A percentile compares a stretch with the other conserved stretches of the same genome.
Conservation (phyloP, 257 asterid species). For the Leptodermis oblonga region DNA sequence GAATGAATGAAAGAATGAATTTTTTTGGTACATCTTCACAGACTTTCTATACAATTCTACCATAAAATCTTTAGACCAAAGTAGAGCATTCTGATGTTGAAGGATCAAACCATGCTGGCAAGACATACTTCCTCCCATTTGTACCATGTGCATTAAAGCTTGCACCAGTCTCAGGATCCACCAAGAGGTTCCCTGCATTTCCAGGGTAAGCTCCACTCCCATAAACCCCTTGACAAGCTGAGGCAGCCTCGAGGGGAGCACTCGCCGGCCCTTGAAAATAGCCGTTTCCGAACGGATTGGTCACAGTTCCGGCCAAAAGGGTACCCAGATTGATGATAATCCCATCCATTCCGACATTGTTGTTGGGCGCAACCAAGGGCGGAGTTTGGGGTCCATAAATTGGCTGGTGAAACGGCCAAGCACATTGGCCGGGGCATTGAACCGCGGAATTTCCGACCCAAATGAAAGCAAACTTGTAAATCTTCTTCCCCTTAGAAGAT, state of each 20-base stretch:
- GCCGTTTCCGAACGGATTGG: constrained; percentile 54
- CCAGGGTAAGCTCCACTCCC: constrained; percentile 61
- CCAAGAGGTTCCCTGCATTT: constrained; percentile 46
- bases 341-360: constrained; percentile 47
- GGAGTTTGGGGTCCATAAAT: constrained; percentile 50
- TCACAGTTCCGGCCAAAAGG: constrained; percentile 47
- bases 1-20: constrained; percentile 21
- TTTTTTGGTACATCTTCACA: not conserved
- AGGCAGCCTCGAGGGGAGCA: constrained; percentile 55
- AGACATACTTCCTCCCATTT: constrained; percentile 39
- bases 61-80: constrained; percentile 28
- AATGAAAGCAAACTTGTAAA: constrained; percentile 43
- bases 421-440: constrained; percentile 51
- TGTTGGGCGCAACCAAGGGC: constrained; percentile 46
- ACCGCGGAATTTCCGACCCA: constrained; percentile 59
- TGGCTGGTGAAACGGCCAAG: constrained; percentile 65
- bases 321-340: constrained; percentile 39
- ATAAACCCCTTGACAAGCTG: constrained; percentile 55
- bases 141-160: constrained; percentile 54
- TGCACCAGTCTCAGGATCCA: constrained; percentile 47
- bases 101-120: constrained; percentile 50
- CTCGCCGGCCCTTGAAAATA: constrained; percentile 46
- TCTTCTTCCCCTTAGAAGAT: constrained; percentile 34
- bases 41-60: not conserved
- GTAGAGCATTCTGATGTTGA: constrained; percentile 40